These are phyloP conservation scores for Petasospora fabianii DNA, from an alignment of 1,139 yeast genomes.

Conservation along the genomic window DNA sequence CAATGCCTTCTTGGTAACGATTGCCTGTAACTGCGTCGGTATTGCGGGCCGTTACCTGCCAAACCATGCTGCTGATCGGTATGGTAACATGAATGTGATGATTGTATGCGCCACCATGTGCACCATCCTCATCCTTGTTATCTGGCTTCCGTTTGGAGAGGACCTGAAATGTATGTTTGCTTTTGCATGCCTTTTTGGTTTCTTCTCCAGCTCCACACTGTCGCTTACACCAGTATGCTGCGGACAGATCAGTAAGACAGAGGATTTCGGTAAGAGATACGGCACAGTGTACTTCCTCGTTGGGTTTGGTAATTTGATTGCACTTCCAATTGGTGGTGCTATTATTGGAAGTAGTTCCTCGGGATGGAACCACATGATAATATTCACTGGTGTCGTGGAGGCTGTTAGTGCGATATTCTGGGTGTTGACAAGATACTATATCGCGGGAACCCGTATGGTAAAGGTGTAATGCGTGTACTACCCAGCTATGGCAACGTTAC, in stretches of 20 bases:
- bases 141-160: slow-evolving; percentile 54
- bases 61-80: slow-evolving; percentile 20
- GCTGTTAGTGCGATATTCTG: slow-evolving; percentile 21
- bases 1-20: slow-evolving; percentile 37
- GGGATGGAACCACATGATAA: slow-evolving; percentile 26
- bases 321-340: slow-evolving; percentile 48
- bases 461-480: slow-evolving; percentile 3
- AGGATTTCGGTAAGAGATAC: slow-evolving; percentile 45
- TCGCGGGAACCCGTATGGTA: slow-evolving; percentile 5
- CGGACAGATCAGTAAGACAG: slow-evolving; percentile 32
- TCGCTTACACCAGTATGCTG: slow-evolving; percentile 40
- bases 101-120: slow-evolving; percentile 37
- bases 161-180: slow-evolving; percentile 41
- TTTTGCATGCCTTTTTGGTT: slow-evolving; percentile 43
- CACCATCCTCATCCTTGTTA: slow-evolving; percentile 30
- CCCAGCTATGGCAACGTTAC: not conserved
- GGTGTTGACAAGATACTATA: slow-evolving; percentile 29
- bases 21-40: slow-evolving; percentile 41
- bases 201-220: slow-evolving; percentile 46
- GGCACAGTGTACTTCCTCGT: slow-evolving; percentile 44
- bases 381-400: slow-evolving; percentile 20
- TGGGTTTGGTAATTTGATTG: slow-evolving; percentile 40
- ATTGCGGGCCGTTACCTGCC: slow-evolving; percentile 58
- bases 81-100: slow-evolving; percentile 51
- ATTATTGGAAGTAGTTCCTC: slow-evolving; percentile 36